A percentile compares a stretch with the other conserved stretches of the same genome.
Conservation (phyloP, 2,329 filamentous ascomycete genomes). For the Fonsecaea pedrosoi region DNA sequence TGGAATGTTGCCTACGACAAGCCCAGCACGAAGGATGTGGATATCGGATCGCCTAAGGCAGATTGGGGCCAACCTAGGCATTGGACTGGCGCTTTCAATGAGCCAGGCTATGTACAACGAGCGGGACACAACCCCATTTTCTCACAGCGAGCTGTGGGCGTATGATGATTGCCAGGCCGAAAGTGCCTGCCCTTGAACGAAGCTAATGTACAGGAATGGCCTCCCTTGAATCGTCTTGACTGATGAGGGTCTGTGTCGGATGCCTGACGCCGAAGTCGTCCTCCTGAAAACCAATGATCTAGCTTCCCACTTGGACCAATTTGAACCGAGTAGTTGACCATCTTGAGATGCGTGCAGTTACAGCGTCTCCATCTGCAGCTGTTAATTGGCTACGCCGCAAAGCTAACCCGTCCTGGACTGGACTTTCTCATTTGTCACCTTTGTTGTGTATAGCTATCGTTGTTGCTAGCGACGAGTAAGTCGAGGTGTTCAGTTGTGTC, state of each 20-base stretch:
- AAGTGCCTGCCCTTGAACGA: background rate
- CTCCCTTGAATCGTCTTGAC: background rate
- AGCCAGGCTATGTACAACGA: background rate
- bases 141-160: background rate
- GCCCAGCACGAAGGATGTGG: background rate
- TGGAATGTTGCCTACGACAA: background rate
- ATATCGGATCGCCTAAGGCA: background rate
- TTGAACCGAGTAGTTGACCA: background rate
- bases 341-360: background rate
- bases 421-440: background rate
- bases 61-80: background rate
- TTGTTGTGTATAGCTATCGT: background rate
- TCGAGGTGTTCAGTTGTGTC: background rate
- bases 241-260: background rate
- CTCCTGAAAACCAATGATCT: background rate
- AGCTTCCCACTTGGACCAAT: background rate
- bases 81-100: constrained; percentile 1
- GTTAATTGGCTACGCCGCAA: background rate
- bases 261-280: background rate
- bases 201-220: background rate
- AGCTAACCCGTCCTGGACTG: background rate
- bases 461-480: constrained; percentile 1
- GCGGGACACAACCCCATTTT: background rate
- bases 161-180: background rate
- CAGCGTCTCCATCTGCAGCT: background rate